phyloP scores from a whole-genome alignment of 225 moss, liverwort and hornwort genomes.

The Sphagnum contortum region DNA sequence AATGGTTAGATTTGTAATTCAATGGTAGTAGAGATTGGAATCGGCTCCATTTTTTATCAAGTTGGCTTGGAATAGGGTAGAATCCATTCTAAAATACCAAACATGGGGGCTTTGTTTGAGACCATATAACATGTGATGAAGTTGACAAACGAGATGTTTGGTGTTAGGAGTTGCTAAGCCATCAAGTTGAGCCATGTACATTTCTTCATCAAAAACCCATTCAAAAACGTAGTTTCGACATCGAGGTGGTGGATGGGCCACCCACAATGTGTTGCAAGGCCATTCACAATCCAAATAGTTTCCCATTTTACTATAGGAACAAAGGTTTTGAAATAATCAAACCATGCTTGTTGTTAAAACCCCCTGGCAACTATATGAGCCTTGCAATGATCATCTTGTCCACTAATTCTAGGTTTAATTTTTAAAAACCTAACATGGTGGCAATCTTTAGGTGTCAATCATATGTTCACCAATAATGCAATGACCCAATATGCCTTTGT shows the following conservation, averaged over 20 bases:
- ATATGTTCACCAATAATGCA: too few species aligned
- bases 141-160: not conserved
- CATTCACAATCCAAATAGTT: not conserved
- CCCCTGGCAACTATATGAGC: not conserved
- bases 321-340: not conserved
- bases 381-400: not conserved
- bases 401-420: too few species aligned
- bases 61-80: not conserved
- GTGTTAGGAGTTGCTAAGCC: not conserved
- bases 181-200: not conserved
- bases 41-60: not conserved
- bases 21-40: not conserved
- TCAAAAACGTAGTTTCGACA: not conserved
- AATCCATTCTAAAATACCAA: not conserved
- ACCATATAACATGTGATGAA: not conserved
- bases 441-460: too few species aligned
- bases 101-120: not conserved
- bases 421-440: too few species aligned
- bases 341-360: not conserved
- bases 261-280: not conserved
- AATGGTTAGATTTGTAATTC: too few species aligned
- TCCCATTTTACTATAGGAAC: not conserved
- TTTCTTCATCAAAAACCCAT: not conserved
- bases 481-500: too few species aligned
- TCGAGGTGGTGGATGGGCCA: not conserved